phyloP scores from a whole-genome alignment of 495 filamentous ascomycete genomes.

The Penicillium simplicissimum region DNA sequence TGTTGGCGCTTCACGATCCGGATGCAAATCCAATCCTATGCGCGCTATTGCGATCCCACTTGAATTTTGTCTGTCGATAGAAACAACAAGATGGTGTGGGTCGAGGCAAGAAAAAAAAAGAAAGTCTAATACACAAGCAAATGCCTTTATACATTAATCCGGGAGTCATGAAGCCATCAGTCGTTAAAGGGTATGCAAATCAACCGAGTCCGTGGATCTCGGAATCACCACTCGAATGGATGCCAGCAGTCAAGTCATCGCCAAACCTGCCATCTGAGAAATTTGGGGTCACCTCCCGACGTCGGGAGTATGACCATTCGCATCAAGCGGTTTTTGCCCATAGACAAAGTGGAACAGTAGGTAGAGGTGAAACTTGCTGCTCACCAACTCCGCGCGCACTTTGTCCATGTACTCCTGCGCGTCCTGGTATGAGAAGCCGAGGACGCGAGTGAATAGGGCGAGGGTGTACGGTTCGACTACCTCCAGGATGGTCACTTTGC shows the following conservation, averaged over 20 bases:
- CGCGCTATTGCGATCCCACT: not conserved
- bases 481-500: constrained; percentile 36
- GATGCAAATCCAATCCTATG: not conserved
- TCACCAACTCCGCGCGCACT: constrained; percentile 38
- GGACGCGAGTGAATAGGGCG: constrained; percentile 55
- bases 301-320: constrained; percentile 6
- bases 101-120: not conserved
- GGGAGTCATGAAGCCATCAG: constrained; percentile 19
- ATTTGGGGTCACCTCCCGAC: not conserved
- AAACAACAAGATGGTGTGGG: not conserved
- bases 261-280: too few relatives aligned
- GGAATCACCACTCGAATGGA: not conserved
- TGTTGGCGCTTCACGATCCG: not conserved
- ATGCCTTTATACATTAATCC: constrained; percentile 18
- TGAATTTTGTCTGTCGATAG: not conserved
- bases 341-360: constrained; percentile 42
- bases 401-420: constrained; percentile 37
- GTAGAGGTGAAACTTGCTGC: constrained; percentile 36
- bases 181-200: constrained; percentile 8
- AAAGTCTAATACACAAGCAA: constrained; percentile 10
- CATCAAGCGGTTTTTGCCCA: constrained; percentile 38
- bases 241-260: too few relatives aligned
- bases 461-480: constrained; percentile 54
- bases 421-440: constrained; percentile 46
- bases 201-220: not conserved